A percentile compares a stretch with the other conserved stretches of the same genome.
Evolutionary conservation across 75 land plant species (phyloP).

Genomic region (Isoetes taiwanensis): DNA sequence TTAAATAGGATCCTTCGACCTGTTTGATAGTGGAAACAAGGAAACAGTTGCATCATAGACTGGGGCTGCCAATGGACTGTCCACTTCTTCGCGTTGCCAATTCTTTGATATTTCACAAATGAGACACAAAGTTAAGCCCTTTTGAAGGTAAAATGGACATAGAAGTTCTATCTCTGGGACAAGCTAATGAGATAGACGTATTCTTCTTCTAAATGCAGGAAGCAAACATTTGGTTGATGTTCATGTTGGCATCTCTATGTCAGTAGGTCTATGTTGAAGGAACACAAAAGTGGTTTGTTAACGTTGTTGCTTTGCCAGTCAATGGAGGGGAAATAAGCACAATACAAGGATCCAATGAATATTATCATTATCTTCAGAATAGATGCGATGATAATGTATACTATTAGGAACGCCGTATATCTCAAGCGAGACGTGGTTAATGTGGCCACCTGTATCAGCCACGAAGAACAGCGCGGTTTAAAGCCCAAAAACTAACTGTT

Average conservation of each 20-base stretch:
- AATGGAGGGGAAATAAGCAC: constrained; percentile 53
- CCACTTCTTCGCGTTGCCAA: constrained; percentile 79
- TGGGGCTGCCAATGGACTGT: constrained; percentile 74
- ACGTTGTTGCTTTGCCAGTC: constrained; percentile 32
- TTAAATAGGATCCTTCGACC: not conserved
- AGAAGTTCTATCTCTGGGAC: not conserved
- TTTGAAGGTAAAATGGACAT: constrained; percentile 2
- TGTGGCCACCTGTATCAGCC: too few species aligned
- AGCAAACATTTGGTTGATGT: not conserved
- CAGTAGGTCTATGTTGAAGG: too few species aligned
- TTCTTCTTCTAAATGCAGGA: not conserved
- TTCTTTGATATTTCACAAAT: constrained; percentile 38
- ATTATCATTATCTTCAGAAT: constrained; percentile 94
- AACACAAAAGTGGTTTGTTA: not conserved
- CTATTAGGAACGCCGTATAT: too few species aligned
- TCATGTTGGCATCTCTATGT: not conserved
- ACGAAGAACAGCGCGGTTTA: too few species aligned
- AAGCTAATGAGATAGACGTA: too few species aligned
- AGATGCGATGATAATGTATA: constrained; percentile 79
- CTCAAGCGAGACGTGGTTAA: too few species aligned
- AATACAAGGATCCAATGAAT: constrained; percentile 83
- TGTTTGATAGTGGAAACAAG: constrained; percentile 83
- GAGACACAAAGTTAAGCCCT: constrained; percentile 3
- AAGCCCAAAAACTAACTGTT: too few species aligned
- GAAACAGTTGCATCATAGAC: constrained; percentile 44